Evolutionary conservation across 2,329 filamentous ascomycete species (phyloP), one percentile per base, ranked within the genome.

Genomic region (Ascochyta rabiei): DNA sequence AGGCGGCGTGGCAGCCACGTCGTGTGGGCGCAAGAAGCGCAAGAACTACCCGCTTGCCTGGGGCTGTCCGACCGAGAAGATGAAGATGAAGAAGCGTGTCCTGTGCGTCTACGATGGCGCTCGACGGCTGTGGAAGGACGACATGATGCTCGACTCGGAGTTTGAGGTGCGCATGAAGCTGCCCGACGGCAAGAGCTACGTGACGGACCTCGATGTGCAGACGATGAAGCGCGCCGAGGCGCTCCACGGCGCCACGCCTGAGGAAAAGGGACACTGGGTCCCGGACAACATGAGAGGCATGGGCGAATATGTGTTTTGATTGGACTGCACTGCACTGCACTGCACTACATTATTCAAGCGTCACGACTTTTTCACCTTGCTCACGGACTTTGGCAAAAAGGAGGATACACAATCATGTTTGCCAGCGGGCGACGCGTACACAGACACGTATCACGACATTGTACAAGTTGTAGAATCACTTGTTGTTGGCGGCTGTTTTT

Each of bases 11-110:
- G 82, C 75, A 57, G 80, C 83, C 85, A 67, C 70, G 35, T 58
- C 74, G 50, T 77, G 76, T 26, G 87, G 90, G 51, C 90, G 91
- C 77, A 96, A 96, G 82, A 93, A 91, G 81, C 87, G 92, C 63
- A 93, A 92, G 75, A 91, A 96, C 75, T 98, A 96, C 74, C 95
- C 95, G 12, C 86, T 90, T 0, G 93, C 90, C 1, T 99, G 95
- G 95, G 93, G 95, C 47, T 95, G 93, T 68, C 86, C 93, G 59
- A 88, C 90, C 69, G 89, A 91, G 68, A 92, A 95, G 80, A 96
- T 98, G 91, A 96, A 90, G 72, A 96, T 96, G 86, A 97, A 96
- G 86, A 97, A 97, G 85, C 90, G 95, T 24, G 91, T 97, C 50
- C 82, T 98, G 68, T 91, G 91, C 61, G 90, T 96, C 18, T 99